Conservation (phyloP, 2,329 filamentous ascomycete species). For the Purpureocillium lavendulum region DNA sequence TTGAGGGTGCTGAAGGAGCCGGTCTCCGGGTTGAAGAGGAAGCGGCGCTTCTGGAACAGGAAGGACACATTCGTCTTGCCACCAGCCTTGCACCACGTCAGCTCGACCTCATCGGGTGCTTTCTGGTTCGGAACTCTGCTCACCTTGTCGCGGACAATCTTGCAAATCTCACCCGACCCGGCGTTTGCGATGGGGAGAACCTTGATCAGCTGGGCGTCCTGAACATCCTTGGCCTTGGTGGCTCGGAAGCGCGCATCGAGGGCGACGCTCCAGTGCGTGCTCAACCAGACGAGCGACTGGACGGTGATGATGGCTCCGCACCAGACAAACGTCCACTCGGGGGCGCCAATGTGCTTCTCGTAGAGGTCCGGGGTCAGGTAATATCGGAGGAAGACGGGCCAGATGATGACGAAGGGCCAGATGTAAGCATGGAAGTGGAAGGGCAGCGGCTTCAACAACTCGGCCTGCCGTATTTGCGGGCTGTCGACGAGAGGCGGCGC, state of each 20-base stretch:
- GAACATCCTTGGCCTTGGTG: constrained; percentile 57
- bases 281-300: constrained; percentile 87
- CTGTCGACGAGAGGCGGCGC: constrained; percentile 86
- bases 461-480: constrained; percentile 77
- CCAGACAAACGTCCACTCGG: constrained; percentile 98
- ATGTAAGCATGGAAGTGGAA: constrained; percentile 77
- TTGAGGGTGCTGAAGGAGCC: constrained; percentile 73
- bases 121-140: constrained; percentile 4
- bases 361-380: constrained; percentile 81
- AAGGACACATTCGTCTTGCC: constrained; percentile 77
- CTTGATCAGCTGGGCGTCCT: constrained; percentile 80
- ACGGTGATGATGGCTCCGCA: constrained; percentile 77
- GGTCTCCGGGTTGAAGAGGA: constrained; percentile 67
- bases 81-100: constrained; percentile 39
- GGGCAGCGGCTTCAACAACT: constrained; percentile 80
- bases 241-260: constrained; percentile 76
- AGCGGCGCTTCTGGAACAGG: constrained; percentile 95
- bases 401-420: constrained; percentile 86
- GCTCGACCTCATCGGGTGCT: not conserved
- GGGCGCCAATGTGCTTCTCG: constrained; percentile 82
- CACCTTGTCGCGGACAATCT: constrained; percentile 66
- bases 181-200: constrained; percentile 86
- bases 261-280: constrained; percentile 95
- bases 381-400: constrained; percentile 84
- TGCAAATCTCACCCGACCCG: constrained; percentile 80